Conservation (phyloP, 2,329 filamentous ascomycete species). For the Cordyceps militaris region DNA sequence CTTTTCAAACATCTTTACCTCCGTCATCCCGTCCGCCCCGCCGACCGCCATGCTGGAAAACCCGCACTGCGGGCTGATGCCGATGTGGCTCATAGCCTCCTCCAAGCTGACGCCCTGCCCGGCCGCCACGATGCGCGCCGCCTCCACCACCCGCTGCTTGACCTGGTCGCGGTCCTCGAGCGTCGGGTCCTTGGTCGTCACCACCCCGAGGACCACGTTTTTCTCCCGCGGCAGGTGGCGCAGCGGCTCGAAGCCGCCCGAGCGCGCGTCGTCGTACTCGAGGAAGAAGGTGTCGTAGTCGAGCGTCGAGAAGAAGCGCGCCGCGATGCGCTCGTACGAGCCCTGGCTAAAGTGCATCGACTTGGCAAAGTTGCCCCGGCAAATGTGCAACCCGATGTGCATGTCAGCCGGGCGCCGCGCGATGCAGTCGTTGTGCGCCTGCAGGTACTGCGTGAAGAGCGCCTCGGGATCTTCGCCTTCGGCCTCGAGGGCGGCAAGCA, state of each 20-base stretch:
- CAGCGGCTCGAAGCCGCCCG: slow-evolving; percentile 56
- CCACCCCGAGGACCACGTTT: slow-evolving; percentile 54
- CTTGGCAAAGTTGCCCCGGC: slow-evolving; percentile 52
- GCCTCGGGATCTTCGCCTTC: slow-evolving; percentile 55
- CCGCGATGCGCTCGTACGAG: slow-evolving; percentile 55
- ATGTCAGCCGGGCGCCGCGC: slow-evolving; percentile 54
- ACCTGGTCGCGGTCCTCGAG: slow-evolving; percentile 50
- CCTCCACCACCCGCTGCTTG: slow-evolving; percentile 46
- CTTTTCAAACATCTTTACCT: slow-evolving; percentile 65
- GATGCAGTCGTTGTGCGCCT: slow-evolving; percentile 66
- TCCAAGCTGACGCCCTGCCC: slow-evolving; percentile 55
- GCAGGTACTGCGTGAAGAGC: slow-evolving; percentile 63
- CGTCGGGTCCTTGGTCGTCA: slow-evolving; percentile 53
- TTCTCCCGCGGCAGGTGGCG: slow-evolving; percentile 51
- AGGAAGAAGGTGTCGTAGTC: slow-evolving; percentile 57
- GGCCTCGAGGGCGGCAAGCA: slow-evolving; percentile 51
- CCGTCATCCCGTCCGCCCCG: slow-evolving; percentile 55
- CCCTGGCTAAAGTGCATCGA: slow-evolving; percentile 58
- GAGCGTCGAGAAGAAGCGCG: slow-evolving; percentile 52
- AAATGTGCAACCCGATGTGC: slow-evolving; percentile 64
- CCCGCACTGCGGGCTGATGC: slow-evolving; percentile 63
- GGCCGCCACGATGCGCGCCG: slow-evolving; percentile 59
- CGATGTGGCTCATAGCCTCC: slow-evolving; percentile 57
- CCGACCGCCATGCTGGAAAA: slow-evolving; percentile 64
- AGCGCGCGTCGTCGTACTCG: slow-evolving; percentile 51